Conservation (phyloP, 768 basidiomycete genomes). For the Strobilomyces dryophilus region DNA sequence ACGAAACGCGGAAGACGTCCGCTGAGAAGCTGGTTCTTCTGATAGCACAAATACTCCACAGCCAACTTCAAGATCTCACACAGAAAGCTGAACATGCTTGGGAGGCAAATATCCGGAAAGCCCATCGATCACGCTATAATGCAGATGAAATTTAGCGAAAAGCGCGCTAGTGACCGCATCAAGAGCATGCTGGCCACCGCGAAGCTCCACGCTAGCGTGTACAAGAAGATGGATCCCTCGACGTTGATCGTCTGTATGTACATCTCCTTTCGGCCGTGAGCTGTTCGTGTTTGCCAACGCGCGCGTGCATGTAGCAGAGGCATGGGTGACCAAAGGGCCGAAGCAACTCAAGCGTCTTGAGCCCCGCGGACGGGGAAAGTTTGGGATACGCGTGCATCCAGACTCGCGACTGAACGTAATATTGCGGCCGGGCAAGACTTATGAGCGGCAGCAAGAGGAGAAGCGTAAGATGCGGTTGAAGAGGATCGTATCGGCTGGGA, state of each 20-base stretch:
- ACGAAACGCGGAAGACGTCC: not conserved
- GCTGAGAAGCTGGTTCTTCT: conserved; percentile 6
- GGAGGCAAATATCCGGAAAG: conserved; percentile 81
- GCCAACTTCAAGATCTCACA: conserved; percentile 91
- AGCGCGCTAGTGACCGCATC: conserved; percentile 80
- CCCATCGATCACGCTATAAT: conserved; percentile 94
- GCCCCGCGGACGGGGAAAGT: conserved; percentile 77
- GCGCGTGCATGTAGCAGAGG: conserved; percentile 56
- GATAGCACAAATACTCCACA: conserved; percentile 89
- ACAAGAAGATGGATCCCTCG: conserved; percentile 67
- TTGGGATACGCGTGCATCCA: conserved; percentile 73
- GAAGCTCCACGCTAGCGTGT: conserved; percentile 75
- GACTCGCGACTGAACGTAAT: conserved; percentile 72
- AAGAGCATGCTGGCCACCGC: conserved; percentile 87
- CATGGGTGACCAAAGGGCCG: conserved; percentile 90
- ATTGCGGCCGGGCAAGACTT: conserved; percentile 76
- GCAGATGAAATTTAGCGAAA: conserved; percentile 96
- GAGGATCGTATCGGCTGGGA: conserved; percentile 74
- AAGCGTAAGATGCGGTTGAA: conserved; percentile 65
- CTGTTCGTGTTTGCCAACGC: not conserved
- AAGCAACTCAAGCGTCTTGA: conserved; percentile 64
- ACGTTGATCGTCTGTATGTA: conserved; percentile 80
- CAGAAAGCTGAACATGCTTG: conserved; percentile 88
- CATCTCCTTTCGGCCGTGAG: not conserved
- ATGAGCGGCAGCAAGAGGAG: conserved; percentile 60